Base-by-base conservation (phyloP, 2,329 filamentous ascomycete genomes). In the Cladorrhinum sp. region DNA sequence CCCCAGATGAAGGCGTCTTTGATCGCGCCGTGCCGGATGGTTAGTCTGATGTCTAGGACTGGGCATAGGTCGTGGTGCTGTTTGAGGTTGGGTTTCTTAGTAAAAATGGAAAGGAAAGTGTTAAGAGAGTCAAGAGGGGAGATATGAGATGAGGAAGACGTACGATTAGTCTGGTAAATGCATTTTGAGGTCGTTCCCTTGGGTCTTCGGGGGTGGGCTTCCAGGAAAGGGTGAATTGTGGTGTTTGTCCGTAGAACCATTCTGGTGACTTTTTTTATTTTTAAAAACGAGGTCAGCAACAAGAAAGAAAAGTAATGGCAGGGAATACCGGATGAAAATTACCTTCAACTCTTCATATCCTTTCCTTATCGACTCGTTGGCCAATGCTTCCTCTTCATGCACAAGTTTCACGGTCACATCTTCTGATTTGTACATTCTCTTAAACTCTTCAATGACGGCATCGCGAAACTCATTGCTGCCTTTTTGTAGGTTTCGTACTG, bases 181-280 rank as follows among this genome's bases (percentile, higher is more conserved):
- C 85, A 77, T 61, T 81, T 74, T 12, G 8, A 3, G 41, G 41
- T 8, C 41, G 16, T 22, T 18, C 3, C 59, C 86, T 76, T 59
- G 84, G 77, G 74, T 89, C 79, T 48, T 85, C 78, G 64, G 85
- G 78, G 63, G 81, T 81, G 38, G 87, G 75, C 72, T 83, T 77
- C 2, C 83, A 86, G 2, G 84, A 85, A 66, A 93, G 86, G 7
- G 82, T 85, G 72, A 96, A 97, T 58, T 88, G 87, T 1, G 93
- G 93, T 1, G 93, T 96, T 75, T 96, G 92, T 2, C 84, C 84
- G 74, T 89, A 96, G 60, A 89, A 88, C 92, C 92, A 97, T 10
- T 86, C 83, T 2, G 77, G 74, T 0, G 86, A 87, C 81, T 86
- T 65, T n/a, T n/a, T n/a, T n/a, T n/a, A n/a, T n/a, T n/a, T n/a